Base-by-base conservation (phyloP, 352 stramenopile species). In the Pythium folliculosum region DNA sequence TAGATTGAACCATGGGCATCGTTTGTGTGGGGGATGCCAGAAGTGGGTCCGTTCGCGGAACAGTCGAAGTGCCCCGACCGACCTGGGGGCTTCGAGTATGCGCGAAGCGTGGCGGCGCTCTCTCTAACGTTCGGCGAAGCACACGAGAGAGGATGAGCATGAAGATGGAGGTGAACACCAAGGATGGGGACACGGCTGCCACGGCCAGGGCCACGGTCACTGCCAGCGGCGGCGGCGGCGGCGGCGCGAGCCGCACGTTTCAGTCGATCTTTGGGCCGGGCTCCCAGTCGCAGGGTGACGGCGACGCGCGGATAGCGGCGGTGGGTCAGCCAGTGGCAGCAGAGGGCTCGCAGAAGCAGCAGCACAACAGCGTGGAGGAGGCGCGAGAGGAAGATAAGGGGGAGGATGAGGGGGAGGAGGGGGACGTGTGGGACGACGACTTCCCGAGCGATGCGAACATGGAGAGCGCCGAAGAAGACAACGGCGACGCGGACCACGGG, bases 191-290 rank as follows among this genome's bases (percentile, higher is more conserved):
- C 13, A 47, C 45, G 50, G 23, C 50, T 9, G 32, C 61, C 12
- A 22, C 44, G 27, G 13, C 22, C 12, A 58, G 22, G 21, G 35
- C 6, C 44, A 45, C 32, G 43, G 37, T 12, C 25, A 48, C 10
- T 22, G 43, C 12, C 17, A 48, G 25, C 17, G 27, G 40, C 25
- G 53, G 49, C 51, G 52, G 70, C 63, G 77, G 78, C 69, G 70
- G 67, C 22, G 69, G 80, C 56, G 84, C 84, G 43, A 84, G 77
- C 60, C 76, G 80, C 71, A 92, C 84, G 62, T 92, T 92, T 72
- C 84, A 77, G 57, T 89, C 84, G 54, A 86, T 92, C 59, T 92
- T 90, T 47, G 78, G 13, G 40, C 40, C 13, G 4, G 40, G 9
- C 14, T 19, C 40, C 40, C 9, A 47, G 40, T 47, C 40, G 14